Conservation (phyloP, 202 grass and related monocot species). For the Setaria viridis region DNA sequence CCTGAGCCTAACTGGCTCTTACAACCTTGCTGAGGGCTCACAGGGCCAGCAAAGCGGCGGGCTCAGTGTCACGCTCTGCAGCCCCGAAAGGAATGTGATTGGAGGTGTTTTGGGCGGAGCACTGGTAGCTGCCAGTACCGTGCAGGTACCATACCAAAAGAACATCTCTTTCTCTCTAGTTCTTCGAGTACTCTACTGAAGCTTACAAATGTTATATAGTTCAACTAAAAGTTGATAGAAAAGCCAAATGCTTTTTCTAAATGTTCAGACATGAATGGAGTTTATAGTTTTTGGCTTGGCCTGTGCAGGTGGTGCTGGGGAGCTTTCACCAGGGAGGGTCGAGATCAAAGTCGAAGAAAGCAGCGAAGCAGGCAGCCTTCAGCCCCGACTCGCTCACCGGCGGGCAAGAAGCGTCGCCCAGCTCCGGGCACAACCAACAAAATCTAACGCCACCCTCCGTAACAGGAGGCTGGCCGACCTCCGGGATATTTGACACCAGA, state of each 20-base stretch:
- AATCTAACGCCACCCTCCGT: conserved; percentile 54
- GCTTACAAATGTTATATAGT: not conserved
- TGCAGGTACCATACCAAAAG: conserved; percentile 57
- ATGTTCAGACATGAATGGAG: not conserved
- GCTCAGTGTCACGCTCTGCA: conserved; percentile 70
- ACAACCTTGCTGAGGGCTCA: conserved; percentile 63
- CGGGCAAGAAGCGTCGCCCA: conserved; percentile 42
- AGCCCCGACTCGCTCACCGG: conserved; percentile 45
- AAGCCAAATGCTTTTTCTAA: not conserved
- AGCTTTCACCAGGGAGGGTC: conserved; percentile 70
- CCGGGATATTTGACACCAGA: conserved; percentile 65
- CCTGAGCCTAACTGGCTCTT: conserved; percentile 68
- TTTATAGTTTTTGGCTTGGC: not conserved
- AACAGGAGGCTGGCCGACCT: conserved; percentile 64
- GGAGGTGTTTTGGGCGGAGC: conserved; percentile 72
- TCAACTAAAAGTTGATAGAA: not conserved
- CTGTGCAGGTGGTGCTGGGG: conserved; percentile 69
- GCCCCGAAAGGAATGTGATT: conserved; percentile 69
- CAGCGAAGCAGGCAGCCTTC: conserved; percentile 43
- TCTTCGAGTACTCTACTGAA: not conserved
- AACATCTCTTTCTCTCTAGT: not conserved
- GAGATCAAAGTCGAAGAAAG: conserved; percentile 72
- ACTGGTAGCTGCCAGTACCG: conserved; percentile 64
- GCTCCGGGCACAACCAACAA: conserved; percentile 73
- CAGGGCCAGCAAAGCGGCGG: conserved; percentile 49